Base-by-base conservation (phyloP, 83 land plant genomes). In the Picea abies region DNA sequence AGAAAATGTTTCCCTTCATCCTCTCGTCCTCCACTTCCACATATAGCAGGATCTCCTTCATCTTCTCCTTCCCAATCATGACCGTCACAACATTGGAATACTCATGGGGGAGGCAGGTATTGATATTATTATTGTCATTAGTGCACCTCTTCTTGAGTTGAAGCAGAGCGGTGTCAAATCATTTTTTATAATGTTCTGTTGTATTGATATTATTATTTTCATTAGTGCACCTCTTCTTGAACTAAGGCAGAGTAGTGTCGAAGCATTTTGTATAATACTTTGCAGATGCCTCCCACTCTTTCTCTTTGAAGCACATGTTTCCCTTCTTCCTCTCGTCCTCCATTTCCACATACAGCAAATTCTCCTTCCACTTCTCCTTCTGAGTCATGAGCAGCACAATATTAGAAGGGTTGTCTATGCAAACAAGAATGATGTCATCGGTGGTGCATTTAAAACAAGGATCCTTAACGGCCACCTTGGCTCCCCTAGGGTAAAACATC, bases 381-480 rank as follows among this genome's bases (percentile, higher is more conserved):
- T 69, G 61, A n/a, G 35, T 60, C 60, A 68, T 3, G 2, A 80
- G 61, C 1, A 63, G 15, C 19, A 61, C 87, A 29, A 76, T 63
- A 22, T 61, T 79, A 16, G 62, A 47, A 37, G 83, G 77, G 60
- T 69, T 79, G 6, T 83, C 80, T 9, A 86, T 79, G 0, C 71
- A 32, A 37, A 86, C 60, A 16, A 82, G 77, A 7, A 83, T 14
- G 22, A 37, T 25, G 17, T 80, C 84, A 58, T 86, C 88, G 22
- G 77, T 49, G 25, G 75, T 22, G 8, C 7, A 32, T 56, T 80
- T 69, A 39, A 86, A 63, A 17, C 19, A 86, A 1, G 88, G 86
- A 37, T 83, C 86, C 79, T 64, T 86, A 73, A 86, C 84, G 32
- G 86, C 88, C 15, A 86, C 75, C 73, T 76, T 79, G 3, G 82